Base-by-base conservation (phyloP, 495 filamentous ascomycete species). In the Copromyces sp. region DNA sequence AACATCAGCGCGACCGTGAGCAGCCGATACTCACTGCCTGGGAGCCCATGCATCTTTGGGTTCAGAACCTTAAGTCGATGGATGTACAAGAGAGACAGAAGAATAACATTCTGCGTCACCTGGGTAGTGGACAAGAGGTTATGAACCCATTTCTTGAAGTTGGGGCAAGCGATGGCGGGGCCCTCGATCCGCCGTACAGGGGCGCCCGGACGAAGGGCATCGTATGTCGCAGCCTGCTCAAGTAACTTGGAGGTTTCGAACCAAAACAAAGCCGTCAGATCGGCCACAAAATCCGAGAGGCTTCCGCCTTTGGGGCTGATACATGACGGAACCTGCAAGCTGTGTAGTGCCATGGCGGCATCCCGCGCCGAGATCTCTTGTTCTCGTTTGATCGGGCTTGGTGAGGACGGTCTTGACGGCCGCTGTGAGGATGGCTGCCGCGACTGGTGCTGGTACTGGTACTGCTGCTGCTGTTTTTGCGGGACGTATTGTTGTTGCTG, bases 221-320 rank as follows among this genome's bases (percentile, higher is more conserved):
- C 82, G 16, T 88, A 84, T 29, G 91, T 88, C 79, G 95, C 92
- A 65, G 95, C 90, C 69, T 85, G 82, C 72, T 90, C 87, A 17
- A 98, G 83, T 53, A 91, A 91, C 20, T 90, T 84, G 8, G 91
- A 90, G n/a, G 90, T 91, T 80, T 98, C 96, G 78, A 98, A 99
- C 96, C 96, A 99, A 83, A 99, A 98, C 39, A 99, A 85, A 76
- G 95, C 97, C 1, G 95, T 97, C 82, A 98, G 91, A 92, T 98
- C 89, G 40, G 93, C 92, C 53, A 93, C 92, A 79, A 97, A 94
- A 74, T 95, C 92, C 3, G 92, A 87, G 76, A 97, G 76, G 78
- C 85, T 93, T 4, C 91, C 91, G 59, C 91, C 90, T 75, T 85
- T 89, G 14, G 89, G 81, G 73, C 90, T 94, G 75, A 97, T 94